Evolutionary conservation across 163 green algal species (phyloP), one percentile per base, ranked within the genome.

Genomic region (Chlamydomonas reinhardtii): DNA sequence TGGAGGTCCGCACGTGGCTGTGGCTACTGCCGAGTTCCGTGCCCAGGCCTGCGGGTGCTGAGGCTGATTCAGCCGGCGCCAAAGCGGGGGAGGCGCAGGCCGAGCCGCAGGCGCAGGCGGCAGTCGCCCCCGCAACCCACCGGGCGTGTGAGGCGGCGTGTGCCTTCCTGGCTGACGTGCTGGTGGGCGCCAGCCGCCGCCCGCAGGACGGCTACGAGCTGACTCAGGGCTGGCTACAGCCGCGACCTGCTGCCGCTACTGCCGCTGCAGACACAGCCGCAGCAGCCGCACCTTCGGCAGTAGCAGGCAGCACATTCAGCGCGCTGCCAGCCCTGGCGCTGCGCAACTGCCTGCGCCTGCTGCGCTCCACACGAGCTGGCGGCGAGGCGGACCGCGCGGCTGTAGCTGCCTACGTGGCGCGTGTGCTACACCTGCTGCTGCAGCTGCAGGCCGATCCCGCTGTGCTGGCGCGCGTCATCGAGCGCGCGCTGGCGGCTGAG

Each of bases 161-260:
- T 29, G 48, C 24, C 54, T 85, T 85, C 54, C 54, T 85, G 32
- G 68, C 48, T 2, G 68, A 85, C 52, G 9, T 77, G 25, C 5
- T 77, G 68, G 79, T 85, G 52, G 79, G 65, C 0, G 68, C 34
- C 29, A 85, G 79, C 69, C 32, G 79, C 19, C 32, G 79, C 14
- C 79, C 79, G 22, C 79, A 87, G 70, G 81, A 87, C n/a, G 81
- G 56, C 2, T 87, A 65, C 71, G 81, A 87, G 71, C 59, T 87
- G 56, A n/a, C 20, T 17, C 56, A 61, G 24, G 22, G 35, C 16
- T 87, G 70, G 81, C 35, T 80, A 12, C 52, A 69, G 37, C 20
- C 39, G 37, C 61, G 20, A 15, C 8, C 69, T 31, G 14, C 69
- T 25, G 34, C 29, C 11, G 27, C 31, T 31, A 73, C 66, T 22